A percentile compares a stretch with the other conserved stretches of the same genome.
Evolutionary conservation across 202 grass and related monocot genomes (phyloP).

Genomic region (Brachypodium distachyon): DNA sequence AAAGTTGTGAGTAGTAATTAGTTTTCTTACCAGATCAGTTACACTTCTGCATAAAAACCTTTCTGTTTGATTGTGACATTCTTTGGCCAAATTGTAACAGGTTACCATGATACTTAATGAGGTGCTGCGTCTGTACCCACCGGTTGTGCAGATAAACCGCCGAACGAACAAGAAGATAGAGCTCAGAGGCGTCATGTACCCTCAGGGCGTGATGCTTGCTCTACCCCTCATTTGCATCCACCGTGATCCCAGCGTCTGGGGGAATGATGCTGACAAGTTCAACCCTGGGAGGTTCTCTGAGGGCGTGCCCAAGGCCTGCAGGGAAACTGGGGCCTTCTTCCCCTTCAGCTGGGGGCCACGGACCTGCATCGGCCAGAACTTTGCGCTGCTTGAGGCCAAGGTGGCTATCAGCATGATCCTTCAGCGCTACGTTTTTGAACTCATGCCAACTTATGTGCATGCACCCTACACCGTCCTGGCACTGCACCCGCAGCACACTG

Average conservation of each 20-base stretch:
- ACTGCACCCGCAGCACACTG: conserved; percentile 56
- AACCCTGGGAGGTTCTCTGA: conserved; percentile 45
- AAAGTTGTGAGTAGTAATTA: conserved; percentile 41
- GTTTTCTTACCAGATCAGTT: not conserved
- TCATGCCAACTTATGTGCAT: conserved; percentile 50
- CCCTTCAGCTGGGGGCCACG: conserved; percentile 55
- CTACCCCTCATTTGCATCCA: conserved; percentile 34
- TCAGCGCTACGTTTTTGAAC: conserved; percentile 40
- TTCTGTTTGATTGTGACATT: not conserved
- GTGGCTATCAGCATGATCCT: conserved; percentile 31
- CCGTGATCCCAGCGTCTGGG: conserved; percentile 42
- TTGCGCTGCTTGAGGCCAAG: conserved; percentile 46
- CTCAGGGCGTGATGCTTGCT: conserved; percentile 20
- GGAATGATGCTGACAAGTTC: conserved; percentile 35
- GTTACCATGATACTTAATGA: conserved; percentile 57
- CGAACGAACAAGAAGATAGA: conserved; percentile 27
- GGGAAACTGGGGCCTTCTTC: conserved; percentile 34
- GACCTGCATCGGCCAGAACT: conserved; percentile 65
- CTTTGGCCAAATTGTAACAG: not conserved
- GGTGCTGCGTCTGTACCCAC: conserved; percentile 55
- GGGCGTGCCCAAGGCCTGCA: conserved; percentile 44
- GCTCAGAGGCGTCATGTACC: conserved; percentile 39
- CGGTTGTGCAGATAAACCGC: not conserved
- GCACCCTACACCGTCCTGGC: conserved; percentile 40
- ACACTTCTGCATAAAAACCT: not conserved